Evolutionary conservation across 1,139 yeast species (phyloP), one percentile per base, ranked within the genome.

Genomic region (Diutina scorzettiae): DNA sequence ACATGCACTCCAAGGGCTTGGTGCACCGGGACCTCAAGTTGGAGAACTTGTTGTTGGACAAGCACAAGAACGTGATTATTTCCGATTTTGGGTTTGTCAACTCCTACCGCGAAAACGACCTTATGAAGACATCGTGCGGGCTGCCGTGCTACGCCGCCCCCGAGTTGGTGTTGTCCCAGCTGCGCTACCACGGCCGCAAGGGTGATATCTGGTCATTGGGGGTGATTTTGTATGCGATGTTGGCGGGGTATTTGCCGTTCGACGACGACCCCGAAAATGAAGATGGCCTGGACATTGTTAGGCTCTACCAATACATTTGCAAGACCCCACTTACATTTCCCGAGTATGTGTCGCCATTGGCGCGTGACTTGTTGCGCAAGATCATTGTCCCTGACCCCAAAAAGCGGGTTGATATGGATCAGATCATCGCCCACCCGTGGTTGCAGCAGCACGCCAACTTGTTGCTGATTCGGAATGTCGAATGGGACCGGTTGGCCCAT

Each of bases 81-180:
- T 78, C 87, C 30, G 95, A 83, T 59, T 83, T 83, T 60, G 95
- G 95, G 1, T 91, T 91, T 63, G 98, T 94, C 37, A 91, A 91
- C 62, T 81, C 93, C 34, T 91, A 86, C 63, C 64, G 69, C 29
- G 72, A 71, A 27, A 67, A 68, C 49, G 96, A 86, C 57, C 66
- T 86, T 44, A 91, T 91, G 98, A 81, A 81, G 57, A 91, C 98
- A 1, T 79, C 91, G 41, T 91, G 99, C 62, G 99, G 99, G 2
- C 85, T 96, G 5, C 98, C 98, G 0, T 89, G 98, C 60, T 91
- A 91, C 60, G 97, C 97, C 0, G 98, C 98, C 3, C 98, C 98
- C 0, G 98, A 91, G 59, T 66, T 91, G 47, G 98, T 91, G 3
- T 81, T 89, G 34, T 81, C 93, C 12, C 89, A 81, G 51, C 72